These are phyloP conservation scores for Blastobotrys indianensis DNA, from an alignment of 1,139 yeast genomes.

Conservation along the genomic window DNA sequence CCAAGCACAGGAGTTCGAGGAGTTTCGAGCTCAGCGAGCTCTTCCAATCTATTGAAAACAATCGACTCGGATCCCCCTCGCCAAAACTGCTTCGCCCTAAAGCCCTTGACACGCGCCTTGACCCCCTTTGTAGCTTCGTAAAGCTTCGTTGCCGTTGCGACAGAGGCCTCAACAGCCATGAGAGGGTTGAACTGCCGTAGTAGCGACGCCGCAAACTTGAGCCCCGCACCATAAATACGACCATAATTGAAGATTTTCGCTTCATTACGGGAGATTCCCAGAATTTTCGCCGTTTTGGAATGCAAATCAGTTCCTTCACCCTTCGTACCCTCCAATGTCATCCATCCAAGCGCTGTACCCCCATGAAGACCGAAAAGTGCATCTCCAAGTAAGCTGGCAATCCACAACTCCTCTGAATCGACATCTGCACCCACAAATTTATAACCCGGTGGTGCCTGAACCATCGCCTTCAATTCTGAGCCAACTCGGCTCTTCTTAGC, in stretches of 20 bases:
- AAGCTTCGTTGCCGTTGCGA: conserved; percentile 56
- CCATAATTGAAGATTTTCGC: conserved; percentile 97
- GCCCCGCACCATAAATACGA: conserved; percentile 96
- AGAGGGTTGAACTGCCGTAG: conserved; percentile 75
- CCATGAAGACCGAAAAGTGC: conserved; percentile 86
- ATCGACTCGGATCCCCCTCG: conserved; percentile 93
- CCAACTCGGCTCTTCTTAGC: conserved; percentile 83
- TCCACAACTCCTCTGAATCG: conserved; percentile 97
- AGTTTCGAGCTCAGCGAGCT: conserved; percentile 73
- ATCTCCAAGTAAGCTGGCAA: conserved; percentile 92
- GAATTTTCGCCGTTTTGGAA: conserved; percentile 83
- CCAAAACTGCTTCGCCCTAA: conserved; percentile 47
- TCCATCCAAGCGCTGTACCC: conserved; percentile 97
- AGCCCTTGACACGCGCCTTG: conserved; percentile 35
- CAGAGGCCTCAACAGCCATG: conserved; percentile 64
- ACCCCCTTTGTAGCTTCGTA: conserved; percentile 83
- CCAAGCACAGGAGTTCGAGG: conserved; percentile 93
- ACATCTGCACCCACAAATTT: conserved; percentile 95
- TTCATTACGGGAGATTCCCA: conserved; percentile 84
- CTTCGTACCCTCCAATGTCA: conserved; percentile 96
- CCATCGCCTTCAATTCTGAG: conserved; percentile 83
- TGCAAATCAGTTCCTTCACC: conserved; percentile 88
- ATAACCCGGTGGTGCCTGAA: conserved; percentile 85
- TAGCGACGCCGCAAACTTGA: conserved; percentile 75
- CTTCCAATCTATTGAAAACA: conserved; percentile 81